Evolutionary conservation across 371 early-diverging fungal species (phyloP), one percentile per base, ranked within the genome.

Genomic region (Syncephalastrum contaminatum): DNA sequence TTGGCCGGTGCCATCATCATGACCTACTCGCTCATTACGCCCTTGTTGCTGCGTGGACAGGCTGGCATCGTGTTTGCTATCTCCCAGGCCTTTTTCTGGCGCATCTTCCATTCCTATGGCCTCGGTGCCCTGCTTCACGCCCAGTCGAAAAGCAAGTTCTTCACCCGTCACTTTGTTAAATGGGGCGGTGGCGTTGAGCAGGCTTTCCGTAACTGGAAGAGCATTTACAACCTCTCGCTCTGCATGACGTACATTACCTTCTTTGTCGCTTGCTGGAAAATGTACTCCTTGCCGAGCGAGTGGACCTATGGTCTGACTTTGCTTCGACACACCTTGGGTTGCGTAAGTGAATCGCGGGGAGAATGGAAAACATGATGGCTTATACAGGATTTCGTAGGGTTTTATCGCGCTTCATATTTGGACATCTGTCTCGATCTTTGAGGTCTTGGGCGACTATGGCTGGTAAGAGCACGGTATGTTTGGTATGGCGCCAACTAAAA

Each of bases 151-250:
- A 68, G 73, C 61, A 92, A 93, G 64, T 83, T 84, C 40, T 95
- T 93, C 65, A 96, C 91, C 4, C 85, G 91, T 49, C 93, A 94
- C 74, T 96, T 91, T 61, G 91, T 98, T 64, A 92, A 90, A 67
- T 88, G 86, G 67, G 98, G 98, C 16, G 91, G 88, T 13, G 87
- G 85, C 48, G 77, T 83, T 12, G 77, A 83, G 54, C 95, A 96
- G 51, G 95, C 97, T 0, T 96, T 96, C 63, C 72, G 86, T 49
- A 90, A 90, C 73, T 98, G 97, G 97, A 96, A 95, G 67, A 83
- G 59, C 21, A 60, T 60, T 3, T 59, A 56, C 48, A 62, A 58
- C 53, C 51, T 64, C 21, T 62, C 59, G 2, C 48, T 70, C 2
- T 63, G 53, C 27, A 94, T 96, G 95, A 93, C 89, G 2, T 93